Conservation (phyloP, 2,329 filamentous ascomycete genomes). For the Cladosporium sp. region DNA sequence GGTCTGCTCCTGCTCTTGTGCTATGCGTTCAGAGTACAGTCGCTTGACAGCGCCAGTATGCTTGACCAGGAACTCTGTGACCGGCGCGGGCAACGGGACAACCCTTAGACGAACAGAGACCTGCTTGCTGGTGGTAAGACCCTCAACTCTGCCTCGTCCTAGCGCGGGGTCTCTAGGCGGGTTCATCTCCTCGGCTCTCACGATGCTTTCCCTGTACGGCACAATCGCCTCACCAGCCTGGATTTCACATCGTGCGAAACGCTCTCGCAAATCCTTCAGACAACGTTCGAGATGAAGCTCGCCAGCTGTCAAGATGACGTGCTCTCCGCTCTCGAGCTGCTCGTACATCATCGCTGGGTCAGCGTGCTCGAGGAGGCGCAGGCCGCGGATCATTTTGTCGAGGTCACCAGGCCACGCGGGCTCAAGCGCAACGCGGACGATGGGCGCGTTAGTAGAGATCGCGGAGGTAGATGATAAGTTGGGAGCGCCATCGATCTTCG, state of each 20-base stretch:
- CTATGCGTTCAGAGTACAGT: slow-evolving; percentile 65
- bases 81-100: slow-evolving; percentile 66
- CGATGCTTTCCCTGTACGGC: slow-evolving; percentile 88
- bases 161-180: slow-evolving; percentile 78
- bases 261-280: slow-evolving; percentile 83
- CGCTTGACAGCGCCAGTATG: slow-evolving; percentile 72
- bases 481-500: slow-evolving; percentile 74
- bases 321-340: slow-evolving; percentile 85
- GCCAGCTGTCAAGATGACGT: slow-evolving; percentile 88
- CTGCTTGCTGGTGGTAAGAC: slow-evolving; percentile 77
- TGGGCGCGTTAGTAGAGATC: slow-evolving; percentile 65
- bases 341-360: slow-evolving; percentile 96
- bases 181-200: slow-evolving; percentile 81
- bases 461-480: slow-evolving; percentile 84
- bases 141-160: slow-evolving; percentile 72
- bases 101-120: slow-evolving; percentile 71
- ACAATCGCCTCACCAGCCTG: slow-evolving; percentile 92
- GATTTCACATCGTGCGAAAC: slow-evolving; percentile 90
- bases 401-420: slow-evolving; percentile 84
- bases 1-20: slow-evolving; percentile 37
- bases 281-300: slow-evolving; percentile 92
- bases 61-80: slow-evolving; percentile 80
- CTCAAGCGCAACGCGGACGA: slow-evolving; percentile 93
- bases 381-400: slow-evolving; percentile 86
- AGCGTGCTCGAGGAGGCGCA: slow-evolving; percentile 83